phyloP scores from a whole-genome alignment of 2,329 filamentous ascomycete species.

The Neocucurbitaria cava region DNA sequence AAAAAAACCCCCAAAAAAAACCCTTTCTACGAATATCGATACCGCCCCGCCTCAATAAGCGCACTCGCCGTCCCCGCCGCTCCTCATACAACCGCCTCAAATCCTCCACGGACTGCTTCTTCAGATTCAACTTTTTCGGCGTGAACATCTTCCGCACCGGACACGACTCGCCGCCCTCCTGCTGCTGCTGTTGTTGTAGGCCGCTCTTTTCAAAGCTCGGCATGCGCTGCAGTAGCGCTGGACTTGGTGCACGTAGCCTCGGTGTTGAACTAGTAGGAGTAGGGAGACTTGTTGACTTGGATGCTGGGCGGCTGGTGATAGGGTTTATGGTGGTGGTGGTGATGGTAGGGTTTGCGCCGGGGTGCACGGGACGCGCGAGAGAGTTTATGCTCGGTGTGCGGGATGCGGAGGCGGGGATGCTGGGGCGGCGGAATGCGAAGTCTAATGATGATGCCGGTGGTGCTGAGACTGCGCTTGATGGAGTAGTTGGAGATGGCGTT shows the following conservation, averaged over 20 bases:
- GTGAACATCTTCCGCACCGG: constrained; percentile 30
- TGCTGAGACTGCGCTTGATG: constrained; percentile 23
- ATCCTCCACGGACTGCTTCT: constrained; percentile 57
- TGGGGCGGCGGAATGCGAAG: constrained; percentile 38
- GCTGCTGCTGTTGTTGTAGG: no score
- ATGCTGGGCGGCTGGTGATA: constrained; percentile 31
- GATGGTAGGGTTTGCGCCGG: constrained; percentile 26
- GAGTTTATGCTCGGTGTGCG: constrained; percentile 44
- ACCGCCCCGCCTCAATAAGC: constrained; percentile 25
- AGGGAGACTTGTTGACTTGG: constrained; percentile 41
- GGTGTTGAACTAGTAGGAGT: constrained; percentile 28
- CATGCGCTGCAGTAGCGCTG: constrained; percentile 56
- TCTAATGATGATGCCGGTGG: constrained; percentile 21
- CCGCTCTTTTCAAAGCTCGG: constrained; percentile 51
- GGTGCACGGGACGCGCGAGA: constrained; percentile 47
- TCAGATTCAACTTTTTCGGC: constrained; percentile 49
- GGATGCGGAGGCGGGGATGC: constrained; percentile 36
- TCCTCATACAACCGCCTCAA: constrained; percentile 58
- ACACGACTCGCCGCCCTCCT: constrained; percentile 16
- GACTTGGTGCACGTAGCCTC: constrained; percentile 46
- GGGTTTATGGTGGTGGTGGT: constrained; percentile 31
- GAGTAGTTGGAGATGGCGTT: constrained; percentile 11
- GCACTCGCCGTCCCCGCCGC: constrained; percentile 50
- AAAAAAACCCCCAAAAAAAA: not conserved
- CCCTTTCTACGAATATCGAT: constrained; percentile 1